Evolutionary conservation across 169 alveolate genomes (phyloP).

Genomic region (Condylostoma magnum): DNA sequence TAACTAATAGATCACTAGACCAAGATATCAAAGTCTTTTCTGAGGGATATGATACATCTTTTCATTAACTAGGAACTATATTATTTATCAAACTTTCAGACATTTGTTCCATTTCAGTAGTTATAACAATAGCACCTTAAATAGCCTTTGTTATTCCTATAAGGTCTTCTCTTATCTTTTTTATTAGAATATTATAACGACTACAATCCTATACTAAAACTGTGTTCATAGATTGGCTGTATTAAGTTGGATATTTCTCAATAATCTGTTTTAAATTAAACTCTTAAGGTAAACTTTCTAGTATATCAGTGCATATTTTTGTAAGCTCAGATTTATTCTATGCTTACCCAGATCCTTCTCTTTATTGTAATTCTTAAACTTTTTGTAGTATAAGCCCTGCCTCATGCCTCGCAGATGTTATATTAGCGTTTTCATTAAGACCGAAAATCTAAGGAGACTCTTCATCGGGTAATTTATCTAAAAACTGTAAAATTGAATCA

Average conservation of each 20-base stretch:
- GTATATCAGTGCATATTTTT: neutral
- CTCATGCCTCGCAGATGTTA: constrained; percentile 80
- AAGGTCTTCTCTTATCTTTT: constrained; percentile 60
- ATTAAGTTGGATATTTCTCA: neutral
- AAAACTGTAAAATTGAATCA: constrained; percentile 40
- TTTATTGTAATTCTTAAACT: constrained; percentile 41
- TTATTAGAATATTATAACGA: constrained; percentile 72
- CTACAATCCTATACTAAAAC: constrained; percentile 79
- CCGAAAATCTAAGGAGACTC: constrained; percentile 87
- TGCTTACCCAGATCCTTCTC: constrained; percentile 42
- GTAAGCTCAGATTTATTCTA: constrained; percentile 5
- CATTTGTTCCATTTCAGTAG: constrained; percentile 63
- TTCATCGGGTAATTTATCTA: constrained; percentile 55
- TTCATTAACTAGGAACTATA: constrained; percentile 80
- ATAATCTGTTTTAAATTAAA: neutral
- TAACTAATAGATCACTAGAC: constrained; percentile 59
- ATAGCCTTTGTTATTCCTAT: constrained; percentile 74
- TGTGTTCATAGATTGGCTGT: constrained; percentile 58
- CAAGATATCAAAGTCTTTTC: constrained; percentile 80
- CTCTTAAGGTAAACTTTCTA: too few species aligned
- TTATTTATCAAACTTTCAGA: constrained; percentile 66
- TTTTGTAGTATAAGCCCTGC: constrained; percentile 49
- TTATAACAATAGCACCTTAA: constrained; percentile 70
- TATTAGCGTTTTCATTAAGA: constrained; percentile 85
- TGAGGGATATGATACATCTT: constrained; percentile 68